Evolutionary conservation across 2,329 filamentous ascomycete species (phyloP), one percentile per base, ranked within the genome.

Genomic region (Fonsecaea monophora): DNA sequence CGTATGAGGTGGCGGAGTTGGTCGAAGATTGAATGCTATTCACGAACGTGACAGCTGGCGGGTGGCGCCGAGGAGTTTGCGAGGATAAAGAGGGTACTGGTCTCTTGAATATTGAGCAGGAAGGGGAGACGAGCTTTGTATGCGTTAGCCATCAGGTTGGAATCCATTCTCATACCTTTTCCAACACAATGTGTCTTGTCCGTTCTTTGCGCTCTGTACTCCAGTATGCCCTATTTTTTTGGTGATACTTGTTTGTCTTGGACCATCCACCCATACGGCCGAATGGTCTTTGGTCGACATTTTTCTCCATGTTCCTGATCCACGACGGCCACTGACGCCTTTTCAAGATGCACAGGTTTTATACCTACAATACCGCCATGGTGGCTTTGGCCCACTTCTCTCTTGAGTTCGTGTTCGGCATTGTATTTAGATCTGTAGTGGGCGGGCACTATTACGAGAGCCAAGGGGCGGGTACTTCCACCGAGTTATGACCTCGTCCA

Each of bases 41-140:
- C 48, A 61, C 34, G 59, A 61, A 35, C 18, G 32, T 61, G 32
- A 34, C 32, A 10, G 40, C 25, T 25, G 25, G 25, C 25, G 25
- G 25, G 34, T 13, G 60, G 62, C 58, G 61, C 53, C 32, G 40
- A 35, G 65, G 59, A 58, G 62, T 64, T 59, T 55, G 18, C 12
- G 21, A 25, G 42, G 34, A 40, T 8, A 3, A n/a, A 38, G 59
- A 15, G 30, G 15, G 15, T 61, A 15, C 35, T 37, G 57, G 13
- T 25, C 15, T 18, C 53, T 15, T 30, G n/a, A 38, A 61, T 61
- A 48, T 53, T 13, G 59, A 35, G 40, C 40, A 34, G n/a, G 59
- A 30, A 25, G 13, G 59, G n/a, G 18, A 53, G 34, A 40, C 5
- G 32, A 12, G 34, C 42, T 25, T 38, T 61, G 59, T 61, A 61